Base-by-base conservation (phyloP, 116 monocot genomes). In the Posidonia oceanica region DNA sequence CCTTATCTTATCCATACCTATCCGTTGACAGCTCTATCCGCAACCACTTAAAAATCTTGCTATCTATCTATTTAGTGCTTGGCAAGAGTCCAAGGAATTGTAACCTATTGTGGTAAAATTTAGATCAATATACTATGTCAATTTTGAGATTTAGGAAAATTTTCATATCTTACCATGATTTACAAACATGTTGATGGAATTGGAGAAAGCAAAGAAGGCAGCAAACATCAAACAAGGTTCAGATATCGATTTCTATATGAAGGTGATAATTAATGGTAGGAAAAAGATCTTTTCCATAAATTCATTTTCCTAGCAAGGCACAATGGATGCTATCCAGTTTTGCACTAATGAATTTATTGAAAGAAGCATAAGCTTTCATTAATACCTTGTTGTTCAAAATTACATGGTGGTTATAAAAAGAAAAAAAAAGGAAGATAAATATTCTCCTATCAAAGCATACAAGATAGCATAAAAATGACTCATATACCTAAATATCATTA, bases 191-290 rank as follows among this genome's bases (percentile, higher is more conserved):
- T 55, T 98, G 72, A 84, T 75, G 0, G 98, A 98, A 71, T 66
- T 98, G 22, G 76, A 87, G 18, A 76, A 83, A 70, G 80, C 93
- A 61, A 93, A 98, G 71, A 92, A 87, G 75, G 90, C 79, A 63
- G 87, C 85, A 71, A 90, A 88, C 51, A 84, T 98, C 41, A 89
- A 93, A 67, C 98, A 93, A 5, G 98, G 93, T 73, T 87, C 87
- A 17, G 90, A 98, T 61, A 73, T 98, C 44, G 98, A 98, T 86
- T 67, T 93, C 12, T 87, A 85, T 48, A 98, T 93, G 98, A 98
- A 98, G 90, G 97, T 92, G 21, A 71, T 61, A 8, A 20, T 48
- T 40, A n/a, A n/a, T n/a, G n/a, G n/a, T n/a, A n/a, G n/a, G n/a
- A n/a, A n/a, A n/a, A n/a, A 17, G 17, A 41, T 39, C 0, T 36